Base-by-base conservation (phyloP, 1,284 basidiomycete species). In the Irpex lacteus region DNA sequence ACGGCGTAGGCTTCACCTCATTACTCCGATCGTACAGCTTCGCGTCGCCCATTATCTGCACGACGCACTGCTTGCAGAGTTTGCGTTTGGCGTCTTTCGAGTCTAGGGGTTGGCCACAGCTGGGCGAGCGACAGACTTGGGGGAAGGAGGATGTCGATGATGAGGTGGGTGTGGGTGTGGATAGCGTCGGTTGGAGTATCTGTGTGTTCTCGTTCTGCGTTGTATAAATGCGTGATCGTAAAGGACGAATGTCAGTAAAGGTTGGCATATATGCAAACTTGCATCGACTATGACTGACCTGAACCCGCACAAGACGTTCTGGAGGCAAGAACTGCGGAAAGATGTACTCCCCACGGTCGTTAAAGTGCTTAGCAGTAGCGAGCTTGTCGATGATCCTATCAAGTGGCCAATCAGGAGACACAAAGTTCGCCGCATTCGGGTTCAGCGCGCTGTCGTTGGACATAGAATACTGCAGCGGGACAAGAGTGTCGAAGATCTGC, bases 311-410 rank as follows among this genome's bases (percentile, higher is more conserved):
- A 44, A n/a, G 40, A 44, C 40, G 2, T 4, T 32, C 32, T 32
- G 32, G n/a, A n/a, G 62, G 47, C 3, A 61, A 40, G 21, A 60
- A 47, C n/a, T 61, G 61, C 1, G 61, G 61, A 47, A 56, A 40
- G 38, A 63, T 52, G 49, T 63, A 63, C 49, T 66, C 62, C 18
- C 65, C 65, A 1, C 55, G 49, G 5, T 60, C 38, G 60, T 66
- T 66, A 8, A 66, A 59, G n/a, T 66, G 65, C 4, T 56, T 56
- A 1, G 54, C 54, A 2, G 54, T 56, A 15, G 8, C 26, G 2
- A 56, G 32, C 11, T 37, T 56, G 54, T 37, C 34, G 34, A 56
- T 56, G 5, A 56, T 32, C 11, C 21, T 37, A 36, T 56, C 26
- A 3, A 56, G 54, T 0, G 54, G 19, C 26, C 26, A 56, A 3